Base-by-base conservation (phyloP, 2,329 filamentous ascomycete species). In the Biscogniauxia sp. region DNA sequence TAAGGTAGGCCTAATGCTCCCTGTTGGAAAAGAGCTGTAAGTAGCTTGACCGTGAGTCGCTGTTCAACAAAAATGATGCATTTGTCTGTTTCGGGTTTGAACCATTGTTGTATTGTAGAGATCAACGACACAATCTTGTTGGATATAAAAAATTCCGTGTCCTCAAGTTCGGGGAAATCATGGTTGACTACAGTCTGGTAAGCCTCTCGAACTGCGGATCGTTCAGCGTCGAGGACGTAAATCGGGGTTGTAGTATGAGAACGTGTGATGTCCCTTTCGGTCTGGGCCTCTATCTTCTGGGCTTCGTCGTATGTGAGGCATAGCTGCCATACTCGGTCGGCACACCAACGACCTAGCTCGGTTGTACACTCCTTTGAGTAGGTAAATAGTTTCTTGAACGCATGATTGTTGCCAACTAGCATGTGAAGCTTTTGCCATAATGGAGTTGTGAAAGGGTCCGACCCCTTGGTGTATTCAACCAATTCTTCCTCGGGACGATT, bases 51-150 rank as follows among this genome's bases (percentile, higher is more conserved):
- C 0, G 92, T 94, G 64, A 90, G 86, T 50, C 93, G 83, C 71
- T 89, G 84, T 62, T 92, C 82, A 0, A 96, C 92, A 73, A 99
- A 98, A 0, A 98, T 85, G 58, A 99, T 96, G 70, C 92, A 96
- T 19, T 88, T 87, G 26, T 86, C 80, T 1, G 80, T 81, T 2
- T 79, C 75, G 1, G 80, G 74, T 32, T 82, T 76, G 68, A 93
- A 97, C 55, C 88, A 82, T 7, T 84, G 74, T 2, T 75, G 72
- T 0, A 98, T 79, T 58, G 87, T 85, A 1, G 79, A 71, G 20
- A 86, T 73, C 0, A 98, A 82, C 5, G 81, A 68, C 3, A 83
- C 74, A 0, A 94, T 88, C 73, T 98, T 99, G 17, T 86, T 79
- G 25, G 93, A 96, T 13, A 96, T 69, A 2, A 80, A 70, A 1